Percentiles rank a stretch among this genome's conserved stretches.
phyloP scores from a whole-genome alignment of 1,284 basidiomycete species.

The Ceratobasidium sp. region DNA sequence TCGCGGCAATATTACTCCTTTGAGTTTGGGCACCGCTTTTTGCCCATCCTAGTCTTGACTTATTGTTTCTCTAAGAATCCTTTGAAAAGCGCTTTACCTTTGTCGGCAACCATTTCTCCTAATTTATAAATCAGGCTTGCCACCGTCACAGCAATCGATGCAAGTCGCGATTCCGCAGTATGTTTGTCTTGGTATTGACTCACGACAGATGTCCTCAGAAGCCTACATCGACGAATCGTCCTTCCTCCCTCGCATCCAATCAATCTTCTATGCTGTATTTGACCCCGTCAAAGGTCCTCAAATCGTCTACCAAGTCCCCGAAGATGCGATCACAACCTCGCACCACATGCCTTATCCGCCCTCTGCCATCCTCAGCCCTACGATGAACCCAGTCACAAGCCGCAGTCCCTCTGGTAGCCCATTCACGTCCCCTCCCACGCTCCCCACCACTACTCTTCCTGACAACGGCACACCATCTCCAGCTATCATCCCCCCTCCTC shows the following conservation, averaged over 20 bases:
- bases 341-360: constrained; percentile 59
- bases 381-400: constrained; percentile 49
- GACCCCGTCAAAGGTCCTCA: constrained; percentile 85
- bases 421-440: constrained; percentile 37
- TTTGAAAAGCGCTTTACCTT: constrained; percentile 8
- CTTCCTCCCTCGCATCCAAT: constrained; percentile 72
- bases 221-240: constrained; percentile 47
- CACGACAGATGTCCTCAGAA: constrained; percentile 37
- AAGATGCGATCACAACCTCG: constrained; percentile 74
- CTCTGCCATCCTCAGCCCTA: constrained; percentile 60
- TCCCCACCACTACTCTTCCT: constrained; percentile 20
- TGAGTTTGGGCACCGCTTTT: neutral
- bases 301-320: constrained; percentile 90
- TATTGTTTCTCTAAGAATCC: neutral
- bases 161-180: neutral
- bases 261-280: constrained; percentile 90
- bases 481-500: constrained; percentile 62
- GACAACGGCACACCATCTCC: constrained; percentile 55
- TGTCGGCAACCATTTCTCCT: neutral
- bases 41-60: neutral
- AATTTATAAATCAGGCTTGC: neutral
- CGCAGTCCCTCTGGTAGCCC: constrained; percentile 45
- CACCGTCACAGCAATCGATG: neutral
- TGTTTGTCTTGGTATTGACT: constrained; percentile 10
- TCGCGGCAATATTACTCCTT: neutral